Conservation (phyloP, 1,284 basidiomycete genomes). For the Puccinia horiana region DNA sequence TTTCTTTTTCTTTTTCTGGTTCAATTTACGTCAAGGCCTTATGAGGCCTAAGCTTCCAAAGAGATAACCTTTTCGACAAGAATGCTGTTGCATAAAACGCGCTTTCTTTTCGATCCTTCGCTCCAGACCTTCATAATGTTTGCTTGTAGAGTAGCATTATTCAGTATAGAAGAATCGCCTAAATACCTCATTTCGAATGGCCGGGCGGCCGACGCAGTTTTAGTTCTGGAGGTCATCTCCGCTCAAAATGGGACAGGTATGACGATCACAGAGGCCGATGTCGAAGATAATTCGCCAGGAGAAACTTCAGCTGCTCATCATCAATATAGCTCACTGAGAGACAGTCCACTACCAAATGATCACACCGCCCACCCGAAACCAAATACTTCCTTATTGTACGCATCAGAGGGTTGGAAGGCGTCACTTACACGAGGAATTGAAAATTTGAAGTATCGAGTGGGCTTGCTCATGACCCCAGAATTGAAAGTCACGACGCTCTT, state of each 20-base stretch:
- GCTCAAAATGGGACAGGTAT: slow-evolving; percentile 76
- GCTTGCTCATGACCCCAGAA: slow-evolving; percentile 74
- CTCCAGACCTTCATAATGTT: slow-evolving; percentile 81
- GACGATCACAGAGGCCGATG: slow-evolving; percentile 70
- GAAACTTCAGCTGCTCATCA: neutral
- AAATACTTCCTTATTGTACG: neutral
- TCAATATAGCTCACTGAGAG: slow-evolving; percentile 16
- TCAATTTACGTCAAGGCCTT: neutral
- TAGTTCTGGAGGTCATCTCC: slow-evolving; percentile 77
- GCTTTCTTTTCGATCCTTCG: slow-evolving; percentile 56
- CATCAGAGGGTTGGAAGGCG: slow-evolving; percentile 16
- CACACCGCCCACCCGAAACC: neutral
- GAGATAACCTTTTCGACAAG: neutral
- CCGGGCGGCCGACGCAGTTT: slow-evolving; percentile 75
- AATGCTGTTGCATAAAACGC: slow-evolving; percentile 62
- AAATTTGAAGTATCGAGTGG: slow-evolving; percentile 72
- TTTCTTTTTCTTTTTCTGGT: neutral
- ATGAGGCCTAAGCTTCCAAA: neutral
- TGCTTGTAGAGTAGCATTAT: slow-evolving; percentile 78
- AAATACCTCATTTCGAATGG: slow-evolving; percentile 84
- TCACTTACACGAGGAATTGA: slow-evolving; percentile 56
- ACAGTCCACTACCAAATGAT: neutral
- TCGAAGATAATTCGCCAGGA: slow-evolving; percentile 63
- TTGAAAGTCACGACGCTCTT: slow-evolving; percentile 81
- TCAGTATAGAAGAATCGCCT: slow-evolving; percentile 88